phyloP scores from a whole-genome alignment of 2,329 filamentous ascomycete genomes.

The Penicillium hesseltinei region DNA sequence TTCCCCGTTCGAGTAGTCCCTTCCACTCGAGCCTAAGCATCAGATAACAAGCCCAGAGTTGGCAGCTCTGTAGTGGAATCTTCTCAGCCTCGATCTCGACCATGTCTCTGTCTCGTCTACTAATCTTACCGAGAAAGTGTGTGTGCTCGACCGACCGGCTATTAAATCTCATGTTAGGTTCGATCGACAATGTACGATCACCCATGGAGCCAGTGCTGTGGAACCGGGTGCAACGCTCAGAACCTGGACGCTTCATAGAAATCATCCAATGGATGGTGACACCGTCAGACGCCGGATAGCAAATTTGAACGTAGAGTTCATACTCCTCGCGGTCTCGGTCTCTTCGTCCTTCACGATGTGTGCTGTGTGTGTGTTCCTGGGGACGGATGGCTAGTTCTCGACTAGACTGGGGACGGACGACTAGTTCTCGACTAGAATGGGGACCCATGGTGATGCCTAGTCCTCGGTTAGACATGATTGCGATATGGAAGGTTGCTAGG shows the following conservation, averaged over 20 bases:
- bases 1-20: neutral
- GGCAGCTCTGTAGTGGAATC: neutral
- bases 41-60: constrained; percentile 4
- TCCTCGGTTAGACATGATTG: neutral
- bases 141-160: neutral
- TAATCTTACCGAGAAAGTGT: neutral
- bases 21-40: neutral
- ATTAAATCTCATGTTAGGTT: neutral
- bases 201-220: neutral
- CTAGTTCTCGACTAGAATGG: neutral
- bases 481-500: neutral
- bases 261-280: constrained; percentile 1
- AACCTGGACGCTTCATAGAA: neutral
- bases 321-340: neutral
- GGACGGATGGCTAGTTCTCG: neutral
- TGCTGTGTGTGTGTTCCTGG: neutral
- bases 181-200: neutral
- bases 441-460: neutral
- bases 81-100: neutral
- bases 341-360: neutral
- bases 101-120: neutral
- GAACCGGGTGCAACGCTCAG: neutral
- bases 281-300: neutral
- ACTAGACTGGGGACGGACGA: neutral
- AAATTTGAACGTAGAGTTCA: constrained; percentile 1